Evolutionary conservation across 495 filamentous ascomycete genomes (phyloP), one percentile per base, ranked within the genome.

Genomic region (Annulohypoxylon bovei): DNA sequence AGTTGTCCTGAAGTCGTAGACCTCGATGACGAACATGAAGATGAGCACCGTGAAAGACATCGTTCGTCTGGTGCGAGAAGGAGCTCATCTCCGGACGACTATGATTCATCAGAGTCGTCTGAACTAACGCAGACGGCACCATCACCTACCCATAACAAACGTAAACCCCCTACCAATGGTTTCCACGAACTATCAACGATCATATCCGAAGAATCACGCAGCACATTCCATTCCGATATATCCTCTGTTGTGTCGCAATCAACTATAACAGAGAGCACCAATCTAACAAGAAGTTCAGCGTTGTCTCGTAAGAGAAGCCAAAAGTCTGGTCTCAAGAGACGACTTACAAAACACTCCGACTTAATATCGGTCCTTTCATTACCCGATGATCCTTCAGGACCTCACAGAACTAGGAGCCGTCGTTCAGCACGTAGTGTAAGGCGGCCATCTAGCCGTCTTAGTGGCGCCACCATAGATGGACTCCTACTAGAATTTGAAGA

Each of bases 311-410:
- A 74, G 60, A 77, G 67, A 67, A 84, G 82, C 52, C 75, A 79
- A 47, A 82, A 77, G 65, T 72, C 82, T 11, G 80, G 85, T 65
- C 73, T 92, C 23, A 93, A 92, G 72, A 88, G 93, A 70, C 86
- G 91, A 62, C 86, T 95, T 14, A 95, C 96, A 2, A 97, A 93
- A 42, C 93, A 98, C 79, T 93, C 93, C 11, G 96, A 98, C 78
- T 83, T 98, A 14, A 92, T 98, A 39, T 98, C 95, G 6, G 92
- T 97, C 23, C 83, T 98, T 6, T 98, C 96, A 0, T 80, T 91
- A 46, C 88, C 93, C 1, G 86, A 85, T 53, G 88, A 89, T 55
- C 83, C 86, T 65, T 89, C 82, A 33, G 57, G 79, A 1, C 71
- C 79, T 0, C 79, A 75, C 20, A 78, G 80, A 54, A 78, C 70